Conservation (phyloP, 2,329 filamentous ascomycete species). For the Ceratocystis ficicola region DNA sequence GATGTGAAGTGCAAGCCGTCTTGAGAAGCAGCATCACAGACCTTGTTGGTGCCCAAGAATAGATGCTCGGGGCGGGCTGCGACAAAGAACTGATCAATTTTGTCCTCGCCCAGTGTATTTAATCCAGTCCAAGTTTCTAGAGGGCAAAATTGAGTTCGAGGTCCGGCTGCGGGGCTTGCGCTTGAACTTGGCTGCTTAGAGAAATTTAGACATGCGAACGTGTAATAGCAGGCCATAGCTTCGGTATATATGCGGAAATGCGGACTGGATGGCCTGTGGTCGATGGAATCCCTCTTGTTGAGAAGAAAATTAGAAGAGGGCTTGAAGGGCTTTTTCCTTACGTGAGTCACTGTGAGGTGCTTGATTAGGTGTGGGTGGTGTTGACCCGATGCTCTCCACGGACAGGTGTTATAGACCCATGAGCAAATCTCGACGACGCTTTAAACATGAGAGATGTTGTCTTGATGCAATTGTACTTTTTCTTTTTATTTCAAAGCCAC, state of each 20-base stretch:
- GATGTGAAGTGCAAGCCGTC: background rate
- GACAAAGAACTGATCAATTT: background rate
- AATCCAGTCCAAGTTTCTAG: background rate
- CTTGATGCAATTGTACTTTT: conserved; percentile 14
- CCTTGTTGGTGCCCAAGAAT: conserved; percentile 12
- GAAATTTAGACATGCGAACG: no score
- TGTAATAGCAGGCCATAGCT: background rate
- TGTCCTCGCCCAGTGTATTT: background rate
- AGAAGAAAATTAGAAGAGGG: background rate
- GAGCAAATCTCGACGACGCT: background rate
- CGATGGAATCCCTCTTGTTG: background rate
- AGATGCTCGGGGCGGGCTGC: background rate
- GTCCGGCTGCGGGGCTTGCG: conserved; percentile 1
- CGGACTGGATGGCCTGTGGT: conserved; percentile 2
- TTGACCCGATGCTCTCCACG: background rate
- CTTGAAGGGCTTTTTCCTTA: background rate
- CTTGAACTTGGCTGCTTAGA: background rate
- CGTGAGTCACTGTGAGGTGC: conserved; percentile 2
- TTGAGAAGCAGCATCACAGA: background rate
- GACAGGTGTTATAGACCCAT: background rate
- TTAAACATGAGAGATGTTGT: background rate
- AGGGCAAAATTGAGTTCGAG: background rate
- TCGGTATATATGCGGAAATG: background rate
- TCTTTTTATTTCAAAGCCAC: conserved; percentile 10
- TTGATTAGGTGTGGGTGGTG: background rate